Conservation (phyloP, 2,329 filamentous ascomycete species). For the Cercospora canescens region DNA sequence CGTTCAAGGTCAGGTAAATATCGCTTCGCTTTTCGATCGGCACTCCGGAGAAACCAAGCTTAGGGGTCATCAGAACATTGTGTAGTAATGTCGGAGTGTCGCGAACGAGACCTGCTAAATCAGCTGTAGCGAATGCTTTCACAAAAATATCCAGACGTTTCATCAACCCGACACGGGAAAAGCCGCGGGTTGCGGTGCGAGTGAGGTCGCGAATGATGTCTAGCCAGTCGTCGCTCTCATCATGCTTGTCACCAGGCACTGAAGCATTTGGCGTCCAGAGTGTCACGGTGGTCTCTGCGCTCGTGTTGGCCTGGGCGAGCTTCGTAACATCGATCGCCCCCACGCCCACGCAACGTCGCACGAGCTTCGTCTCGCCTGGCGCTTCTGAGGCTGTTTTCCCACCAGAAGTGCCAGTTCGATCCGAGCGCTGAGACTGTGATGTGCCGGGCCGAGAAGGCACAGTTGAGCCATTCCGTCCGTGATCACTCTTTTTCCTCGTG, state of each 20-base stretch:
- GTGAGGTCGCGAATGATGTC: conserved; percentile 72
- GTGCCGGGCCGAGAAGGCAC: conserved; percentile 26
- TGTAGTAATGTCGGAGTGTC: conserved; percentile 86
- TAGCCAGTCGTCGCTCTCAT: conserved; percentile 68
- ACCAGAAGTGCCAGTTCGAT: conserved; percentile 21
- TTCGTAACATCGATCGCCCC: conserved; percentile 73
- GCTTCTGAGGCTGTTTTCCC: conserved; percentile 13
- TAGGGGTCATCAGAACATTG: conserved; percentile 75
- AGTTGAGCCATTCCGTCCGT: conserved; percentile 21
- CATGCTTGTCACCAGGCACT: conserved; percentile 56
- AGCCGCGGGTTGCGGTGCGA: conserved; percentile 70
- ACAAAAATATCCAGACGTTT: conserved; percentile 79
- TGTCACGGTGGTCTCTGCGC: conserved; percentile 49
- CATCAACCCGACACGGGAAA: conserved; percentile 50
- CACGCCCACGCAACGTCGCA: conserved; percentile 71
- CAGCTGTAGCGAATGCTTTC: conserved; percentile 72
- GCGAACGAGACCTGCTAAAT: conserved; percentile 79
- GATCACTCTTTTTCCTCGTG: conserved; percentile 46
- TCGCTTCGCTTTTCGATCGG: conserved; percentile 87
- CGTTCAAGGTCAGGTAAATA: conserved; percentile 85
- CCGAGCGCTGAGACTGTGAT: conserved; percentile 29
- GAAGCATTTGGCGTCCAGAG: conserved; percentile 69
- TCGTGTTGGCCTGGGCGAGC: conserved; percentile 28
- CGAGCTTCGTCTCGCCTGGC: conserved; percentile 48
- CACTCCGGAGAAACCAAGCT: conserved; percentile 91